phyloP scores from a whole-genome alignment of 371 early-diverging fungal species.

The Rhizopus sp. region DNA sequence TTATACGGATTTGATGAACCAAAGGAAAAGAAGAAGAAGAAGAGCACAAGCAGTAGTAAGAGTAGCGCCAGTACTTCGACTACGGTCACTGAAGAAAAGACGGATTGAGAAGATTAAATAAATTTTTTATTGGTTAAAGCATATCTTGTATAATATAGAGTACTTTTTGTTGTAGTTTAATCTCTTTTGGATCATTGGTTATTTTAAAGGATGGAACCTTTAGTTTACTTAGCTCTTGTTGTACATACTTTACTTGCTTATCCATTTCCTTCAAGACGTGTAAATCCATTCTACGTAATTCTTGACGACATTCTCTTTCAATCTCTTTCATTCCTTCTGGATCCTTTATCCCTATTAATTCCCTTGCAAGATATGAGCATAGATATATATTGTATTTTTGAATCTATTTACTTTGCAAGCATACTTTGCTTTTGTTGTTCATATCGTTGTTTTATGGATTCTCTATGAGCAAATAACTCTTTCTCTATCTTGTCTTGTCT shows the following conservation, averaged over 20 bases:
- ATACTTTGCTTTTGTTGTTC: conserved; percentile 31
- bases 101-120: background rate
- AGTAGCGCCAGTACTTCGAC: background rate
- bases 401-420: conserved; percentile 34
- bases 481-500: conserved; percentile 40
- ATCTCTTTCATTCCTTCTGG: conserved; percentile 14
- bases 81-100: background rate
- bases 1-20: conserved; percentile 87
- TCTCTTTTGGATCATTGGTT: conserved; percentile 26
- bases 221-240: conserved; percentile 32
- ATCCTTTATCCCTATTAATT: conserved; percentile 20
- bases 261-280: conserved; percentile 42
- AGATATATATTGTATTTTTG: background rate
- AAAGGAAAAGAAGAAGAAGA: conserved; percentile 45
- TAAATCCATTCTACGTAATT: conserved; percentile 33
- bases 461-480: conserved; percentile 34
- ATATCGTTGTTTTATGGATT: conserved; percentile 26
- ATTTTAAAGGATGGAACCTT: conserved; percentile 45
- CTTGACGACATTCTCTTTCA: conserved; percentile 24
- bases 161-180: conserved; percentile 42
- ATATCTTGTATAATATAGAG: conserved; percentile 44
- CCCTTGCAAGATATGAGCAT: conserved; percentile 12
- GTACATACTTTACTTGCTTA: conserved; percentile 27
- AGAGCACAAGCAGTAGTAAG: conserved; percentile 1
- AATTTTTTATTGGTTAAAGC: conserved; percentile 21